Evolutionary conservation across 2,329 filamentous ascomycete species (phyloP), one percentile per base, ranked within the genome.

Genomic region (Claviceps pazoutovae): DNA sequence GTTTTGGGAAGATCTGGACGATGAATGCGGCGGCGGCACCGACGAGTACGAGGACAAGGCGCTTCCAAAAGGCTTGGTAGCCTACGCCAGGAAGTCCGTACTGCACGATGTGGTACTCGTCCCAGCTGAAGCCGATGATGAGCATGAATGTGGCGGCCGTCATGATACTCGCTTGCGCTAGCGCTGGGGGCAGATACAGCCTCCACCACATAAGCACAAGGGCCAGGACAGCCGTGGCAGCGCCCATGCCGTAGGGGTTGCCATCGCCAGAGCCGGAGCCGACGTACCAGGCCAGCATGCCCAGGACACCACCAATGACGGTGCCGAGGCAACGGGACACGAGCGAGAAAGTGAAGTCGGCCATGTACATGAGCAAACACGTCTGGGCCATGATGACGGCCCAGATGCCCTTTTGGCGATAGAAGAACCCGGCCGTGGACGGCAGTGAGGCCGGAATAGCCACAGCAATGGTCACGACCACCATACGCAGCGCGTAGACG

Each of bases 331-430:
- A 57, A 21, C 74, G 65, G 1, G 66, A 61, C 0, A 74, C 44
- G 5, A 76, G 55, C 0, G 71, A 72, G 48, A 72, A 71, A 0
- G 67, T 69, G 42, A 77, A 76, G 50, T 78, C 74, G 0, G 72
- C 68, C 64, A 75, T 69, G 56, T 76, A 77, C 9, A 72, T 62
- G 1, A 76, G 62, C 2, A 77, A 55, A 1, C 65, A 67, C 0
- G 71, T 73, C 56, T 77, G 74, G 0, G 67, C 74, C 60, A 73
- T 77, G 43, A 78, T 75, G 8, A 76, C 59, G 0, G 64, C 72
- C 74, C 74, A 78, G 0, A 78, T 62, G 0, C 74, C 73, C 56
- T 74, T 75, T 52, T 76, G 68, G 2, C 73, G 67, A 48, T 74
- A 76, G 55, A 69, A 76, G 57, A 78, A 77, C 1, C 71, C 73